Evolutionary conservation across 345 rosid genomes (phyloP).

Genomic region (Turritis glabra): DNA sequence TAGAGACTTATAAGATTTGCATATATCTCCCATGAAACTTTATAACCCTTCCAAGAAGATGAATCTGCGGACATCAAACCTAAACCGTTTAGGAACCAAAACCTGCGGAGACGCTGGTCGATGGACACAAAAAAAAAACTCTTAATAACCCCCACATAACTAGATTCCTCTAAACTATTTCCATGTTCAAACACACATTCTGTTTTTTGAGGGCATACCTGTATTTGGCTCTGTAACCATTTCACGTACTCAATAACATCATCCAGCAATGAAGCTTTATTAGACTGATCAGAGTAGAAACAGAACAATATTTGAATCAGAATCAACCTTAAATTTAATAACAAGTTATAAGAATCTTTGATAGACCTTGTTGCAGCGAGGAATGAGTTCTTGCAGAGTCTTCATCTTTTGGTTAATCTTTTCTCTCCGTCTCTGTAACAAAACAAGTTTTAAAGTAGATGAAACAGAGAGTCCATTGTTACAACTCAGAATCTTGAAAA

Average conservation of each 20-base stretch:
- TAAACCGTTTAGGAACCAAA: too few relatives aligned
- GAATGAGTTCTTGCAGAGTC: constrained; percentile 51
- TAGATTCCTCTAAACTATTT: neutral
- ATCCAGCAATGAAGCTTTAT: constrained; percentile 37
- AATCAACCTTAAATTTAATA: neutral
- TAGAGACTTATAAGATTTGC: neutral
- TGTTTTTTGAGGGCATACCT: neutral
- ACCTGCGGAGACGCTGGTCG: too few relatives aligned
- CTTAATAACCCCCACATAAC: too few relatives aligned
- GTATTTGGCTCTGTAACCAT: constrained; percentile 16
- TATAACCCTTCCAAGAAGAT: too few relatives aligned
- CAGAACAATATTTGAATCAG: neutral
- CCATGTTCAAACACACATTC: neutral
- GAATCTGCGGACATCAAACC: neutral
- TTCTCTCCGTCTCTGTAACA: constrained; percentile 57
- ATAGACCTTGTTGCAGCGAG: constrained; percentile 35
- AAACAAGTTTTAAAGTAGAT: neutral
- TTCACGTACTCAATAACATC: constrained; percentile 29
- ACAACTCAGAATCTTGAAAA: too few relatives aligned
- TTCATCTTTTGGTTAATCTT: constrained; percentile 73
- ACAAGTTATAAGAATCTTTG: neutral
- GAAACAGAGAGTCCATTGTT: neutral
- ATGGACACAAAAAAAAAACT: too few relatives aligned
- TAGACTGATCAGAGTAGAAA: constrained; percentile 18
- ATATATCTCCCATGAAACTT: too few relatives aligned